Conservation (phyloP, 495 filamentous ascomycete genomes). For the Aspergillus mulundensis region DNA sequence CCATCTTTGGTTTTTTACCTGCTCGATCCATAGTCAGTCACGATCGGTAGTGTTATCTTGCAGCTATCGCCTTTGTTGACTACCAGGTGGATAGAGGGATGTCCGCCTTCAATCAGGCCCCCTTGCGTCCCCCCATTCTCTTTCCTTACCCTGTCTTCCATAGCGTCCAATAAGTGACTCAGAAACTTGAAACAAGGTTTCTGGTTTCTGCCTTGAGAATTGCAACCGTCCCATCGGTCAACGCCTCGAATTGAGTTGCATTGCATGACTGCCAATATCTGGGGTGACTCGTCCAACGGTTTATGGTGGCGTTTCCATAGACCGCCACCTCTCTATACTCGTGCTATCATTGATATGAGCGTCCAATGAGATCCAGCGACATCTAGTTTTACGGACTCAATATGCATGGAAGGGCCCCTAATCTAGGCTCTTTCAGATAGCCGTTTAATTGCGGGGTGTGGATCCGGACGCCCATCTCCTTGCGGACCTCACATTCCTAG, state of each 20-base stretch:
- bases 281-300: conserved; percentile 8
- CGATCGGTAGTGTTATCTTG: no score
- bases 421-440: background rate
- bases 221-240: conserved; percentile 15
- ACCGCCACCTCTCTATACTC: conserved; percentile 6
- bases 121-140: conserved; percentile 18
- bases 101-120: conserved; percentile 4
- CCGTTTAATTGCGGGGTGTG: background rate
- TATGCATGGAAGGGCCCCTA: background rate
- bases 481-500: conserved; percentile 14
- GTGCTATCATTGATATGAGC: background rate
- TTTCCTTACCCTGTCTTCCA: conserved; percentile 4
- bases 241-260: conserved; percentile 26
- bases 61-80: no score
- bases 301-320: conserved; percentile 7
- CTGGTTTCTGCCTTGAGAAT: background rate
- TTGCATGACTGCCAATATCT: conserved; percentile 24
- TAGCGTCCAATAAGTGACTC: conserved; percentile 8
- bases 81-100: no score
- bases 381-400: conserved; percentile 5
- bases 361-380: conserved; percentile 9
- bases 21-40: no score
- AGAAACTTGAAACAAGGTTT: background rate
- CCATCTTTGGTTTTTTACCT: conserved; percentile 17
- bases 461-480: conserved; percentile 9